Evolutionary conservation across 2,329 filamentous ascomycete species (phyloP).

Genomic region (Rasamsonia emersonii): DNA sequence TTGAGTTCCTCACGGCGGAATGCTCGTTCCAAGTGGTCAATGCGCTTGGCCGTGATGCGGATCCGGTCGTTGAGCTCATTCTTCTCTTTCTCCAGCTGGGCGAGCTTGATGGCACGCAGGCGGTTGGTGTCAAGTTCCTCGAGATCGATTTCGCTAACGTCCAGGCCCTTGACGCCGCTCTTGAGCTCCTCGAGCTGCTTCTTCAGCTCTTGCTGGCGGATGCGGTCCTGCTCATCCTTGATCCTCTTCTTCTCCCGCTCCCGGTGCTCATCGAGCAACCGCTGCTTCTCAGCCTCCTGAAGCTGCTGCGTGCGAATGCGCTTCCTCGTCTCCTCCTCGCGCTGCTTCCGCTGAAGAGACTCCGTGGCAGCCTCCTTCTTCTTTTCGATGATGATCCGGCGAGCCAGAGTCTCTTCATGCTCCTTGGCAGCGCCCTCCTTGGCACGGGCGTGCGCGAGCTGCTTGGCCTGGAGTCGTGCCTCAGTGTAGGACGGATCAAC

Average conservation of each 20-base stretch:
- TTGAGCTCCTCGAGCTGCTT: constrained; percentile 88
- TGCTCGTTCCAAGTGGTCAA: constrained; percentile 93
- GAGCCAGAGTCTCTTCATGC: constrained; percentile 72
- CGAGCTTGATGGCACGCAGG: constrained; percentile 88
- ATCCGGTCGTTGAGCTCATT: constrained; percentile 88
- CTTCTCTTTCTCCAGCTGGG: constrained; percentile 96
- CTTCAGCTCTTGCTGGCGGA: constrained; percentile 88
- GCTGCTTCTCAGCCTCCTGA: constrained; percentile 80
- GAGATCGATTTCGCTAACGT: constrained; percentile 62
- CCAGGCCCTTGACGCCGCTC: constrained; percentile 73
- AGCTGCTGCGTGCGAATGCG: constrained; percentile 77
- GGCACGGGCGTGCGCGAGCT: constrained; percentile 71
- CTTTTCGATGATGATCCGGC: constrained; percentile 88
- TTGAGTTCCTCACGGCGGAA: constrained; percentile 93
- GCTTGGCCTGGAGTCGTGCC: constrained; percentile 66
- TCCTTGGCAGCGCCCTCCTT: constrained; percentile 86
- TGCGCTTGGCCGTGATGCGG: constrained; percentile 84
- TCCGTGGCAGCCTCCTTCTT: constrained; percentile 94
- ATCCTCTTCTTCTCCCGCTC: constrained; percentile 81
- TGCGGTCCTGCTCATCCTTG: constrained; percentile 78
- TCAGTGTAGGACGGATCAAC: constrained; percentile 86
- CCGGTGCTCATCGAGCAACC: constrained; percentile 83
- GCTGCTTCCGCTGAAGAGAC: constrained; percentile 77
- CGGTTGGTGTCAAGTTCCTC: constrained; percentile 81
- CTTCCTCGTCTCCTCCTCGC: constrained; percentile 85